These are phyloP conservation scores for Puccinia polysora DNA, from an alignment of 1,284 basidiomycete species.

Conservation along the genomic window DNA sequence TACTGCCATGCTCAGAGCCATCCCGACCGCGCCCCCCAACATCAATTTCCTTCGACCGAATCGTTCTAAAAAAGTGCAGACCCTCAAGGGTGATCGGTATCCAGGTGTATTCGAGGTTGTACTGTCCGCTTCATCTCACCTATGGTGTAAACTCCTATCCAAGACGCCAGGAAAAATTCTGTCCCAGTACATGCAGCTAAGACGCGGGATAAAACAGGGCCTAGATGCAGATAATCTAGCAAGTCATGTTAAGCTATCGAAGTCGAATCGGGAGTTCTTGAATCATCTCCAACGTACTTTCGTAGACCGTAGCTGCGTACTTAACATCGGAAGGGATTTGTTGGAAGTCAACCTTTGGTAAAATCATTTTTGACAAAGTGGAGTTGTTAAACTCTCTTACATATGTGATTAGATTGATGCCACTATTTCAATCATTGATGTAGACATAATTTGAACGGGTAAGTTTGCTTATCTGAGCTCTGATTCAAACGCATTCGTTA, in stretches of 20 bases:
- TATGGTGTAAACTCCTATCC: conserved; percentile 36
- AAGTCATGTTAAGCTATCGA: neutral
- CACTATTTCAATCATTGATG: conserved; percentile 51
- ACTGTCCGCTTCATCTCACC: conserved; percentile 1
- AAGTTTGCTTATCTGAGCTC: neutral
- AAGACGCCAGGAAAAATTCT: conserved; percentile 63
- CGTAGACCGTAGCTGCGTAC: conserved; percentile 50
- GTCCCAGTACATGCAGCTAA: conserved; percentile 67
- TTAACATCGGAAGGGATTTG: conserved; percentile 51
- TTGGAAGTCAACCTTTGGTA: neutral
- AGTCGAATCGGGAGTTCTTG: conserved; percentile 44
- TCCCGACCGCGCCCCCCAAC: conserved; percentile 66
- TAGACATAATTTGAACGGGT: neutral
- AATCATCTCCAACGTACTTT: conserved; percentile 50
- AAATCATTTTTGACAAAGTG: neutral
- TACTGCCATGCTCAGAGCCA: conserved; percentile 62
- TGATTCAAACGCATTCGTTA: neutral
- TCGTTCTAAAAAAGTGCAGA: conserved; percentile 56
- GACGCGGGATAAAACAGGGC: conserved; percentile 62
- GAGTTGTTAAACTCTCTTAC: neutral
- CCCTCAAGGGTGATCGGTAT: conserved; percentile 62
- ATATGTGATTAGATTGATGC: conserved; percentile 66
- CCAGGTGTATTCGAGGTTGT: neutral
- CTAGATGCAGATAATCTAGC: conserved; percentile 62
- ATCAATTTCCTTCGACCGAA: conserved; percentile 65